Evolutionary conservation across 2,329 filamentous ascomycete genomes (phyloP).

Genomic region (Nothophoma quercina): DNA sequence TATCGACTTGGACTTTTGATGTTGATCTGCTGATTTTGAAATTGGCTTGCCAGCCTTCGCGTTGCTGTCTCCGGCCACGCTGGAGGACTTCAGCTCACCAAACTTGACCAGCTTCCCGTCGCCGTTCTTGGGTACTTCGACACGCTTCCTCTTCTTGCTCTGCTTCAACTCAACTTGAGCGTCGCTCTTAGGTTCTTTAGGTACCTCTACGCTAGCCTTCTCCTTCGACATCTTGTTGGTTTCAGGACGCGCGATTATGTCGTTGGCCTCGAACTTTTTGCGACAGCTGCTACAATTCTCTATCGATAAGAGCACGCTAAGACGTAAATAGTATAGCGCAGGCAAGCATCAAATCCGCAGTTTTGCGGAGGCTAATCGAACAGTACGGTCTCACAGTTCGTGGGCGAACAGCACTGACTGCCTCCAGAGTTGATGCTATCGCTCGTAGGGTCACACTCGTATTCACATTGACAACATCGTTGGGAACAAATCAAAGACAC

Average conservation of each 20-base stretch:
- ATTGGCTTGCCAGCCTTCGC: background rate
- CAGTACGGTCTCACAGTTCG: background rate
- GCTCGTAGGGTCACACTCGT: too few species aligned
- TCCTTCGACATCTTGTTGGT: slow-evolving; percentile 26
- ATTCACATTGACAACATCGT: too few species aligned
- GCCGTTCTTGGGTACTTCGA: slow-evolving; percentile 28
- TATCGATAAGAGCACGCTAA: slow-evolving; percentile 36
- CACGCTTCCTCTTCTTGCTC: slow-evolving; percentile 46
- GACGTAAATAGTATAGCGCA: background rate
- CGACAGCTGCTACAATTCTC: slow-evolving; percentile 10
- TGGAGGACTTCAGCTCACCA: background rate
- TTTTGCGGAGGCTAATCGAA: background rate
- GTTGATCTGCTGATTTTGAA: background rate
- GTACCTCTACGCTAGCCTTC: slow-evolving; percentile 5
- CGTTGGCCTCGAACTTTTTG: slow-evolving; percentile 30
- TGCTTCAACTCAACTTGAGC: slow-evolving; percentile 20
- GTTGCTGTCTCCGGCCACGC: background rate
- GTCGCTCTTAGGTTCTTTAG: background rate
- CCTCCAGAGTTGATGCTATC: too few species aligned
- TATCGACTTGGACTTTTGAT: background rate
- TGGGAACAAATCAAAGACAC: too few species aligned
- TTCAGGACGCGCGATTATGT: slow-evolving; percentile 4
- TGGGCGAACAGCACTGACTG: too few species aligned
- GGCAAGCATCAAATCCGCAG: background rate
- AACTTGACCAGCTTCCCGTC: slow-evolving; percentile 21